These are phyloP conservation scores for Neocucurbitaria cava DNA, from an alignment of 2,329 filamentous ascomycete genomes.

Conservation along the genomic window DNA sequence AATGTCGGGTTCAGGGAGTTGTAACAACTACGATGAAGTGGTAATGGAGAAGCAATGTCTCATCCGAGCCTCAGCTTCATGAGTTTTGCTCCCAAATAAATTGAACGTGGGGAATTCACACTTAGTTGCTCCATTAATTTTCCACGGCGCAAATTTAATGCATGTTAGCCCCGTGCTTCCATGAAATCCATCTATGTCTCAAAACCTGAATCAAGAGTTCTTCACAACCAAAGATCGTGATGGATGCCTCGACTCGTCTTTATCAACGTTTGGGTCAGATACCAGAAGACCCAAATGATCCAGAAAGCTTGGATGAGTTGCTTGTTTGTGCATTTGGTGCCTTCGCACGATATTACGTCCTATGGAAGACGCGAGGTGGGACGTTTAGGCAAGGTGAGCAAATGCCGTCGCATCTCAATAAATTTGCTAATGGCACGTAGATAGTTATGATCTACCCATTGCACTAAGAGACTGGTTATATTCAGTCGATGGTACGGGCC, in stretches of 20 bases:
- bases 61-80: too few species aligned
- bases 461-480: slow-evolving; percentile 46
- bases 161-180: background rate
- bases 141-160: too few species aligned
- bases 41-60: too few species aligned
- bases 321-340: slow-evolving; percentile 50
- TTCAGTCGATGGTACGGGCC: slow-evolving; percentile 33
- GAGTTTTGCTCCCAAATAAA: too few species aligned
- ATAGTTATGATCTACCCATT: slow-evolving; percentile 45
- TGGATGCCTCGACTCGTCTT: slow-evolving; percentile 40
- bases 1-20: background rate
- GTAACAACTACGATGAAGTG: too few species aligned
- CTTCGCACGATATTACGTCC: slow-evolving; percentile 51
- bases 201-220: background rate
- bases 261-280: slow-evolving; percentile 43
- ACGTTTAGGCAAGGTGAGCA: slow-evolving; percentile 45
- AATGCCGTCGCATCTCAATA: background rate
- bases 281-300: slow-evolving; percentile 36
- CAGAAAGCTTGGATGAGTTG: slow-evolving; percentile 47
- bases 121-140: too few species aligned
- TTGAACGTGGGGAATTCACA: too few species aligned
- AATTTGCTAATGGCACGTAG: slow-evolving; percentile 18
- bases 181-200: background rate
- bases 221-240: slow-evolving; percentile 7
- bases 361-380: slow-evolving; percentile 47